Conservation (phyloP, 768 basidiomycete genomes). For the Boletus bicolor region DNA sequence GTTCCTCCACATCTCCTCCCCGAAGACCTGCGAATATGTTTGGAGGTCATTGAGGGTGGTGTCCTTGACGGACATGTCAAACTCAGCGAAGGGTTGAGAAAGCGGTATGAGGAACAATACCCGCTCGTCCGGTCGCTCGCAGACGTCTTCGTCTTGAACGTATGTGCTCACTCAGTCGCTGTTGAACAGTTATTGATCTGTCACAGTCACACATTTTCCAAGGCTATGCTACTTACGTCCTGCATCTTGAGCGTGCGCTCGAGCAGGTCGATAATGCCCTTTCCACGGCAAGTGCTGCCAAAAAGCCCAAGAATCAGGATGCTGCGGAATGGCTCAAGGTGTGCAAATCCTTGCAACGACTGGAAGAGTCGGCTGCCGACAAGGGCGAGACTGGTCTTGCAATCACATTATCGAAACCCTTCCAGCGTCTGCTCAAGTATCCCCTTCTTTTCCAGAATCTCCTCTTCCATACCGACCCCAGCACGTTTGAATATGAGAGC, state of each 20-base stretch:
- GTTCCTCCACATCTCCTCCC: slow-evolving; percentile 80
- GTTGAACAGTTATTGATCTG: slow-evolving; percentile 19
- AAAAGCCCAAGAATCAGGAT: slow-evolving; percentile 82
- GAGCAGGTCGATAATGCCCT: slow-evolving; percentile 83
- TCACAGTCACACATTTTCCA: slow-evolving; percentile 85
- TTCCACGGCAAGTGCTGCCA: slow-evolving; percentile 54
- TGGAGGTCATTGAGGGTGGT: slow-evolving; percentile 83
- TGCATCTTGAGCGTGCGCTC: slow-evolving; percentile 90
- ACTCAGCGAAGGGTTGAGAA: slow-evolving; percentile 79
- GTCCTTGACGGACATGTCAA: slow-evolving; percentile 88
- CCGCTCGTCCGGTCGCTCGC: slow-evolving; percentile 90
- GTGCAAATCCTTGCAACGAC: slow-evolving; percentile 65
- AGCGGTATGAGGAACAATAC: slow-evolving; percentile 93
- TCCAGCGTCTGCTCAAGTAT: slow-evolving; percentile 95
- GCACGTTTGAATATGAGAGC: slow-evolving; percentile 95
- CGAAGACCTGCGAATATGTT: slow-evolving; percentile 78
- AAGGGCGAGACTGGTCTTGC: slow-evolving; percentile 93
- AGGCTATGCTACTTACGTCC: slow-evolving; percentile 90
- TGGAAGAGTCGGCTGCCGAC: slow-evolving; percentile 78
- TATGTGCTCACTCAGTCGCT: slow-evolving; percentile 41
- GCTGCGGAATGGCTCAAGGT: slow-evolving; percentile 75
- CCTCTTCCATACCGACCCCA: slow-evolving; percentile 94
- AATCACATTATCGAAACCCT: slow-evolving; percentile 94
- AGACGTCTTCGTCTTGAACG: slow-evolving; percentile 94
- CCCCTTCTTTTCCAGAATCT: slow-evolving; percentile 97